Percentiles rank a stretch among this genome's conserved stretches.
Evolutionary conservation across 1,139 yeast species (phyloP).

Genomic region (Zygosaccharomyces sapae): DNA sequence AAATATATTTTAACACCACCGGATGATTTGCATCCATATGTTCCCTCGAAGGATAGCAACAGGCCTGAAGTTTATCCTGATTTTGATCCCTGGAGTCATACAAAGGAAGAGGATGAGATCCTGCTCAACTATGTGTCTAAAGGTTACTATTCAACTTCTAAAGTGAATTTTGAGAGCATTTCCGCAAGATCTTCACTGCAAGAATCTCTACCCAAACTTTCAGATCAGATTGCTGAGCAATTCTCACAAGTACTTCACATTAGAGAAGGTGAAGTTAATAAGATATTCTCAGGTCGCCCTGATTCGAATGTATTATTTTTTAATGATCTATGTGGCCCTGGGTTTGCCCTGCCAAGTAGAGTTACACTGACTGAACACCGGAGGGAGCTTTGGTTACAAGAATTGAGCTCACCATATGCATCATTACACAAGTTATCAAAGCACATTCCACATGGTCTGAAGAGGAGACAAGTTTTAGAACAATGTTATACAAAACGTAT

Average conservation of each 20-base stretch:
- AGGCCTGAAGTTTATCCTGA: conserved; percentile 53
- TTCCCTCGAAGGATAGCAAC: conserved; percentile 12
- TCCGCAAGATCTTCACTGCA: conserved; percentile 50
- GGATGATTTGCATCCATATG: conserved; percentile 34
- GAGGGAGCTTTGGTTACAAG: conserved; percentile 78
- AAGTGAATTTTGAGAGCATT: conserved; percentile 55
- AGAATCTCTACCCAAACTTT: conserved; percentile 44
- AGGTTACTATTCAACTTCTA: conserved; percentile 54
- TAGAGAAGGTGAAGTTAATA: conserved; percentile 63
- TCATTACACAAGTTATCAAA: conserved; percentile 66
- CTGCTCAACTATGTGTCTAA: conserved; percentile 51
- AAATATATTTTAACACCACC: conserved; percentile 35
- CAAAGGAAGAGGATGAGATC: conserved; percentile 49
- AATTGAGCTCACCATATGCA: conserved; percentile 61
- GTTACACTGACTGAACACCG: conserved; percentile 86
- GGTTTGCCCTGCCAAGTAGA: conserved; percentile 40
- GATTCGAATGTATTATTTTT: conserved; percentile 12
- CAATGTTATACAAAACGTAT: conserved; percentile 61
- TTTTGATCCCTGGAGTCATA: conserved; percentile 73
- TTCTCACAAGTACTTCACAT: conserved; percentile 63
- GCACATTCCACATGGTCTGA: conserved; percentile 87
- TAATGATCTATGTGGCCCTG: conserved; percentile 31
- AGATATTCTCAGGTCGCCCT: conserved; percentile 45
- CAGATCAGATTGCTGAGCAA: conserved; percentile 57
- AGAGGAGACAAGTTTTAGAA: conserved; percentile 68